Evolutionary conservation across 2,329 filamentous ascomycete genomes (phyloP), one percentile per base, ranked within the genome.

Genomic region (Mycosphaerella sp.): DNA sequence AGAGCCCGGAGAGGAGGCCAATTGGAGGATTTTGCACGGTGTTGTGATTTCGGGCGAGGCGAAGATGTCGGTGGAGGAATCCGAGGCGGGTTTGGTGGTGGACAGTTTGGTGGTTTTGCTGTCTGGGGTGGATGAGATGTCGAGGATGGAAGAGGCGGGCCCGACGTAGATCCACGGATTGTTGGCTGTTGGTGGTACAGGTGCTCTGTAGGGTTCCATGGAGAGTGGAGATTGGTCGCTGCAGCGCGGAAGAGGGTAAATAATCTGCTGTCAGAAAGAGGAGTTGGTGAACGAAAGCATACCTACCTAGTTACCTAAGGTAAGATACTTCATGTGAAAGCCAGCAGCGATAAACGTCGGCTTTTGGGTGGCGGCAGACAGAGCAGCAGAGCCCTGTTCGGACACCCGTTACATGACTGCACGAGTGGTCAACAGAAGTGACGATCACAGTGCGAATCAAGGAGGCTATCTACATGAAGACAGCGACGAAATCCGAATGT

Each of bases 11-110:
- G 54, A 39, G 42, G 59, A 39, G 42, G 59, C 23, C 23, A 58
- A 53, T 32, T 62, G 70, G 57, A 84, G 82, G 14, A 82, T 77
- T 60, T 80, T 84, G 73, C 82, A 85, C n/a, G 62, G 59, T 36
- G 58, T 48, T 4, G 40, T 44, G 31, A 44, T 44, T 11, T 41
- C 21, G 29, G 48, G 41, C 0, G 48, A 45, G 40, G 40, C 40
- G 39, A 50, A 34, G 12, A 42, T 42, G 23, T 48, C 41, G 38
- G 56, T 52, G 8, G 56, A 54, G 6, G 44, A 47, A 21, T 52
- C 51, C 26, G 51, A 46, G 29, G 54, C 31, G 41, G 45, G 49
- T 53, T 45, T 52, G 12, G 53, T 76, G 0, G 77, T 75, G 26
- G 69, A 72, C n/a, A 71, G 64, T n/a, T 70, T 66, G 2, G 66